Evolutionary conservation across 2,329 filamentous ascomycete genomes (phyloP).

Genomic region (Daldinia sp.): DNA sequence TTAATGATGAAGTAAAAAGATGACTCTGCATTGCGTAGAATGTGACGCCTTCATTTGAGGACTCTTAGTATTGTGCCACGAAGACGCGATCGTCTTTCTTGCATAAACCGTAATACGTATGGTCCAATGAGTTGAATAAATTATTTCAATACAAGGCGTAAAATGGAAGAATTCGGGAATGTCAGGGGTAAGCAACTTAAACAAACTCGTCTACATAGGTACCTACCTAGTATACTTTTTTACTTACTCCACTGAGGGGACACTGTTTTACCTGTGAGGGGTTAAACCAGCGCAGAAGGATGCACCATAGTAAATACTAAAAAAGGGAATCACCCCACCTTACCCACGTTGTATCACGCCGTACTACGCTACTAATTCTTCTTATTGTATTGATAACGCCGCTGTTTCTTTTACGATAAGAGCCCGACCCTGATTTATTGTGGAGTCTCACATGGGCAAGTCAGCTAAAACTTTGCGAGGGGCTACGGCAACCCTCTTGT

Average conservation of each 20-base stretch:
- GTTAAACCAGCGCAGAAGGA: background rate
- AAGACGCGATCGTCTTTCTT: slow-evolving; percentile 32
- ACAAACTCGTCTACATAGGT: slow-evolving; percentile 5
- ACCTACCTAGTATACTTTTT: too few relatives aligned
- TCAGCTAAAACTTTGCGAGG: slow-evolving; percentile 47
- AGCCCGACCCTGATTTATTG: slow-evolving; percentile 37
- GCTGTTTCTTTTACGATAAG: slow-evolving; percentile 38
- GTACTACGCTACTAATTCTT: slow-evolving; percentile 7
- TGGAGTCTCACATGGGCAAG: slow-evolving; percentile 50
- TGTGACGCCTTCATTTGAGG: slow-evolving; percentile 12
- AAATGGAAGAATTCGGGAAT: slow-evolving; percentile 33
- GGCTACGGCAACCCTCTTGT: slow-evolving; percentile 17
- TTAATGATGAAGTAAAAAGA: slow-evolving; percentile 13
- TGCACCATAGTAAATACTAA: slow-evolving; percentile 7
- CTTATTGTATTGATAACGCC: slow-evolving; percentile 16
- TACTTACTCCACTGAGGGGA: slow-evolving; percentile 12
- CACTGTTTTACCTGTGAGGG: slow-evolving; percentile 5
- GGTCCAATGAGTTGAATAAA: slow-evolving; percentile 29
- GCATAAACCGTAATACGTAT: slow-evolving; percentile 7
- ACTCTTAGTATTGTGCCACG: slow-evolving; percentile 37
- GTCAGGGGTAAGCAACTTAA: slow-evolving; percentile 24
- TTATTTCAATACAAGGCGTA: slow-evolving; percentile 17
- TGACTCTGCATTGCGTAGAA: slow-evolving; percentile 5
- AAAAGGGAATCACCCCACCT: slow-evolving; percentile 18
- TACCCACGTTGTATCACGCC: slow-evolving; percentile 21